phyloP scores from a whole-genome alignment of 768 basidiomycete genomes.

The Lentinula edodes region DNA sequence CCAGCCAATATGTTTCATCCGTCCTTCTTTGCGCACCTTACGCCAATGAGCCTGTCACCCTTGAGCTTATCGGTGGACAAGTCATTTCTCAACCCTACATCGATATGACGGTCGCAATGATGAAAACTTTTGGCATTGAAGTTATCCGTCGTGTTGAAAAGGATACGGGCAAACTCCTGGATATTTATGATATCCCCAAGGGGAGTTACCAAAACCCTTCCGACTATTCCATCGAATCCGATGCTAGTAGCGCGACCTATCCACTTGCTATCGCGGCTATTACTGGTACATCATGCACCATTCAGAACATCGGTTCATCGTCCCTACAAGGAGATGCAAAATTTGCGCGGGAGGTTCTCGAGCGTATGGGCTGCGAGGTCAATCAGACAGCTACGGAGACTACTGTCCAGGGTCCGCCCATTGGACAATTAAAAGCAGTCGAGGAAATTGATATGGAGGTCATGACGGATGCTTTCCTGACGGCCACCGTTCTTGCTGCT shows the following conservation, averaged over 20 bases:
- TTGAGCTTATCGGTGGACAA: conserved; percentile 88
- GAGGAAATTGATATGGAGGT: conserved; percentile 94
- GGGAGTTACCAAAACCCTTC: conserved; percentile 72
- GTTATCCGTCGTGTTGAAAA: conserved; percentile 64
- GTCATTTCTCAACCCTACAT: conserved; percentile 99
- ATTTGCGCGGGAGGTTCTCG: conserved; percentile 89
- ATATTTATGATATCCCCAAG: conserved; percentile 86
- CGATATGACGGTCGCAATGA: conserved; percentile 99
- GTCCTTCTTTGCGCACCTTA: conserved; percentile 97
- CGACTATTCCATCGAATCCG: conserved; percentile 87
- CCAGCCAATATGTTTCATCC: conserved; percentile 97
- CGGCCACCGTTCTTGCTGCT: conserved; percentile 88
- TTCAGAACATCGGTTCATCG: conserved; percentile 82
- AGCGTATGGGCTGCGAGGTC: conserved; percentile 93
- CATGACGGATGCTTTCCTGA: conserved; percentile 99
- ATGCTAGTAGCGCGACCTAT: conserved; percentile 94
- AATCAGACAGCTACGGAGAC: conserved; percentile 85
- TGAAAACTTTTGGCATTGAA: conserved; percentile 83
- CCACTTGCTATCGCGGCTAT: conserved; percentile 96
- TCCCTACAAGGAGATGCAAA: conserved; percentile 97
- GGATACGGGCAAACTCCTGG: conserved; percentile 53
- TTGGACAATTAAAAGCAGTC: conserved; percentile 75
- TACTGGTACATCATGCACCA: conserved; percentile 94
- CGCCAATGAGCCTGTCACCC: conserved; percentile 72
- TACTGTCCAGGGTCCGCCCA: conserved; percentile 85